Base-by-base conservation (phyloP, 768 basidiomycete species). In the Russula griseocarnosa region DNA sequence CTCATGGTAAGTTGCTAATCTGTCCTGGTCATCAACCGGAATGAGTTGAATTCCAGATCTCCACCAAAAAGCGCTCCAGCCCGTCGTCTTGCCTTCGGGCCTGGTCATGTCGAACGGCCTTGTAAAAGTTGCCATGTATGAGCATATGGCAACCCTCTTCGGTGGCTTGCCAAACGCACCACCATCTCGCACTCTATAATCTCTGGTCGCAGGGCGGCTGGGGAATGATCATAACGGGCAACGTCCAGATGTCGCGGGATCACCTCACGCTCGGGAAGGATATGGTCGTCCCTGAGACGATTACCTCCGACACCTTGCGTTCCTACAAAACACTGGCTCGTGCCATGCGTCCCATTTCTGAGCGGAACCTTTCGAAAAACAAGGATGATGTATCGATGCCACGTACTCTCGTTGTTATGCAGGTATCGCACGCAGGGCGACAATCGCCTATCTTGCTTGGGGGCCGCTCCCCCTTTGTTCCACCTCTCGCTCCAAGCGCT, bases 171-270 rank as follows among this genome's bases (percentile, higher is more conserved):
- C 94, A 0, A 92, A 89, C 66, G 69, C 75, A n/a, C 16, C 73
- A 78, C 50, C 90, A 94, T 72, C 70, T 79, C 40, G 70, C 74
- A 0, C 78, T 97, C 32, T 97, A 98, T 71, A 73, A 81, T 0
- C 76, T 78, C 68, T 98, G 94, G 94, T 83, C 85, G 1, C 73
- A 77, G 58, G 82, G 87, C 13, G 80, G 81, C 53, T 98, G 92
- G 92, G 95, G 92, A 0, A 91, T 97, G 81, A 76, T 96, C 52
- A 73, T 95, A 32, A 92, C 94, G 0, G 95, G 95, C 4, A 94
- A 94, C 67, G 81, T 92, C 5, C 88, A 90, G 69, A 83, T 94
- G 30, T 79, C 80, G 30, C 64, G 65, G 0, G 73, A 77, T 1
- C 92, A 94, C 70, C 77, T 93, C 3, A 76, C 83, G 5, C 76